These are phyloP conservation scores for Aspergillus terreus DNA, from an alignment of 2,329 filamentous ascomycete genomes.

Conservation along the genomic window DNA sequence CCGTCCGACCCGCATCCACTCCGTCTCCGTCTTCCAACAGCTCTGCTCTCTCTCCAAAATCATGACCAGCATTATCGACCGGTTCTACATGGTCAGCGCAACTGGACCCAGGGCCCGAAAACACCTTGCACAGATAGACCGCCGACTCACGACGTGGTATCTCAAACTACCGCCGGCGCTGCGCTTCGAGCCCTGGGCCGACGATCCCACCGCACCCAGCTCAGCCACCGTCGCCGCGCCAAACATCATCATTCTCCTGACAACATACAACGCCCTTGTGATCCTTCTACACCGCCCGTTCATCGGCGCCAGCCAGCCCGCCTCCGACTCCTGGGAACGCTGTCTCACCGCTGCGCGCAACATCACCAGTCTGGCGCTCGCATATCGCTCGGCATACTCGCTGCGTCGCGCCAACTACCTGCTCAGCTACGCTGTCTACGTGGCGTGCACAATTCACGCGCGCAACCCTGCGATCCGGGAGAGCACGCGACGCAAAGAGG, in stretches of 20 bases:
- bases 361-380: conserved; percentile 33
- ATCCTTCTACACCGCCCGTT: conserved; percentile 48
- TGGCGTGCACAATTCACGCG: conserved; percentile 41
- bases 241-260: conserved; percentile 31
- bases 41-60: conserved; percentile 34
- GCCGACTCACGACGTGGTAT: conserved; percentile 24
- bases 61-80: conserved; percentile 37
- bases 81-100: conserved; percentile 30
- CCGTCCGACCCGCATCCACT: conserved; percentile 18
- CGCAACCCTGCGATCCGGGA: conserved; percentile 24
- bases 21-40: conserved; percentile 35
- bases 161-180: conserved; percentile 19
- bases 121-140: conserved; percentile 19
- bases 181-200: conserved; percentile 22
- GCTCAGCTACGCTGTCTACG: conserved; percentile 42
- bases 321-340: conserved; percentile 28
- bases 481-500: conserved; percentile 1
- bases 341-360: conserved; percentile 33
- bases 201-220: conserved; percentile 5
- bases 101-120: conserved; percentile 19
- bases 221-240: conserved; percentile 15
- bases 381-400: conserved; percentile 39
- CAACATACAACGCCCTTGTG: conserved; percentile 40
- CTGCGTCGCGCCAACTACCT: conserved; percentile 41
- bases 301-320: conserved; percentile 31